Percentiles rank a stretch among this genome's conserved stretches.
Conservation (phyloP, 116 monocot genomes). For the Zostera marina region DNA sequence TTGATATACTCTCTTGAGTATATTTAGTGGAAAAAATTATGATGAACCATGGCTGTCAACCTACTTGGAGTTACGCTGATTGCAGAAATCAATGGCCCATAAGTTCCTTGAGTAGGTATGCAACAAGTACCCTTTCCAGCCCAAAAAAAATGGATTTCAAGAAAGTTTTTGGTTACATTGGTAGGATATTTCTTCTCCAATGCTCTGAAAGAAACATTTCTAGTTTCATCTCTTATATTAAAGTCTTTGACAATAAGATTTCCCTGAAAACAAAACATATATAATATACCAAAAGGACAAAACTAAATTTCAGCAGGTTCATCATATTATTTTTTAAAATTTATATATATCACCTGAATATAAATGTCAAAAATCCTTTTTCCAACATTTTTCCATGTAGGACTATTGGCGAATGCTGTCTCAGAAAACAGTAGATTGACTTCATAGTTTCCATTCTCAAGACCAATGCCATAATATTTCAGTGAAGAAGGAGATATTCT, state of each 20-base stretch:
- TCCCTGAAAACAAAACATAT: slow-evolving; percentile 7
- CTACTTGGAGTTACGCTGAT: slow-evolving; percentile 11
- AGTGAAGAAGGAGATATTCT: slow-evolving; percentile 57
- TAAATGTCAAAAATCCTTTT: slow-evolving; percentile 50
- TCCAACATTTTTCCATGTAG: slow-evolving; percentile 34
- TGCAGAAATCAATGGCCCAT: slow-evolving; percentile 10
- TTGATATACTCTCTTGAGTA: neutral
- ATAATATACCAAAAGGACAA: neutral
- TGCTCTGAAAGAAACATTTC: neutral
- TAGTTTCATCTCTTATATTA: slow-evolving; percentile 17
- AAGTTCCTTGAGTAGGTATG: slow-evolving; percentile 4
- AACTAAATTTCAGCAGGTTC: neutral
- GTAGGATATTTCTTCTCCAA: slow-evolving; percentile 1
- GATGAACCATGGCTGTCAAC: neutral
- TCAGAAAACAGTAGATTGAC: slow-evolving; percentile 47
- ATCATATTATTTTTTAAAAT: neutral
- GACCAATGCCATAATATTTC: slow-evolving; percentile 64
- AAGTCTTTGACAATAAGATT: slow-evolving; percentile 18
- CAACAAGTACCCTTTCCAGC: slow-evolving; percentile 9
- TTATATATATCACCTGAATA: slow-evolving; percentile 34
- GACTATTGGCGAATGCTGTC: slow-evolving; percentile 7
- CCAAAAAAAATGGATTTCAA: slow-evolving; percentile 15
- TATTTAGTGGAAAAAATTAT: neutral
- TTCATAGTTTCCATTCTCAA: slow-evolving; percentile 60
- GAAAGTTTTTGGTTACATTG: slow-evolving; percentile 9